Evolutionary conservation across 208 protist genomes (phyloP), one percentile per base, ranked within the genome.

Genomic region (Leishmania mexicana): DNA sequence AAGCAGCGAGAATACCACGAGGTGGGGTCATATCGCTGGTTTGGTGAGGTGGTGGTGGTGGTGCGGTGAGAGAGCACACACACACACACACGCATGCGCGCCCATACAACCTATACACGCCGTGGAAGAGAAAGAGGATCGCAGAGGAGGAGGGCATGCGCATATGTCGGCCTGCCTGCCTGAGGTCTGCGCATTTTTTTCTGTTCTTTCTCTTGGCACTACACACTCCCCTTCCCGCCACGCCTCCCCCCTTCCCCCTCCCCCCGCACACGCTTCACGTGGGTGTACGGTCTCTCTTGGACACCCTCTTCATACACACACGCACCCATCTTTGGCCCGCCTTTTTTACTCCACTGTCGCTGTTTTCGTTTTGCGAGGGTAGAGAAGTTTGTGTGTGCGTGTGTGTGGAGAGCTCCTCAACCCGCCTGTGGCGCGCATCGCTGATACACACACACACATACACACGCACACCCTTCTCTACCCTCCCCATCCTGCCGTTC

Each of bases 271-370:
- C 24, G 3, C 60, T 38, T 67, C 60, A 67, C 31, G 8, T 15
- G 10, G 60, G 31, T 21, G n/a, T 13, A 49, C 15, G 2, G 67
- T 28, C 7, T 72, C 40, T 6, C 67, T 15, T 72, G 0, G 67
- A 72, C 45, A 38, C 49, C 49, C 72, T 60, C 72, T 24, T 17
- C 71, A 21, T 45, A 75, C 71, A 51, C 45, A 75, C 71, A 38
- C 47, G 49, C 72, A 38, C 10, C 19, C 60, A 13, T 67, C 31
- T 15, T 31, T 67, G 24, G n/a, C 13, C n/a, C 1, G n/a, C 60
- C 31, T 19, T 19, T 40, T 38, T 38, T 28, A 17, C 60, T 40
- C 31, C 31, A 6, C 31, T 67, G 13, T 38, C 60, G 24, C 60
- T 35, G n/a, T 38, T 31, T 67, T 67, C 31, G 11, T 0, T 67